Conservation (phyloP, 805 yeast genomes). For the Saccharomycopsis schoenii region DNA sequence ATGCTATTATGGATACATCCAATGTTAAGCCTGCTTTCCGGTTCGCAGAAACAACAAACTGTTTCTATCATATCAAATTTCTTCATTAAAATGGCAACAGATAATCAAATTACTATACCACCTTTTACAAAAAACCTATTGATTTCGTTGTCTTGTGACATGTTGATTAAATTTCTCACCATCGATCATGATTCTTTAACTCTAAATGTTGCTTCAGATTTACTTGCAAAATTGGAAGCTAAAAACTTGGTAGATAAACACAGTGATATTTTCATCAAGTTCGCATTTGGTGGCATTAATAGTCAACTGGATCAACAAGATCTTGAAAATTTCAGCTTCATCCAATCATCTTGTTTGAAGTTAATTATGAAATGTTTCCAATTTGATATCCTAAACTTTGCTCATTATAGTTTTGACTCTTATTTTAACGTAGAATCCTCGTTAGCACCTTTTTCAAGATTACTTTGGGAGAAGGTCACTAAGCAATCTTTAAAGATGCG, state of each 20-base stretch:
- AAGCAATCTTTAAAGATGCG: constrained; percentile 4
- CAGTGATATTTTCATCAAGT: constrained; percentile 24
- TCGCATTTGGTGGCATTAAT: constrained; percentile 1
- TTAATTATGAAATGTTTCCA: constrained; percentile 32
- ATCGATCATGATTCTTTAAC: constrained; percentile 19
- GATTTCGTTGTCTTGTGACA: constrained; percentile 11
- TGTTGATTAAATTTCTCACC: constrained; percentile 15
- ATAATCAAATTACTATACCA: constrained; percentile 2
- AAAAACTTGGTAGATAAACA: constrained; percentile 39
- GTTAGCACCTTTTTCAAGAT: constrained; percentile 23
- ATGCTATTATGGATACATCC: constrained; percentile 46
- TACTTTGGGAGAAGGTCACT: constrained; percentile 25
- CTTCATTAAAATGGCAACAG: constrained; percentile 28
- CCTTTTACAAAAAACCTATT: constrained; percentile 7
- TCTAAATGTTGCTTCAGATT: constrained; percentile 26
- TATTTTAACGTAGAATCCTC: constrained; percentile 27
- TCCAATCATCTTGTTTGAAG: constrained; percentile 7
- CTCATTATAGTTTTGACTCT: constrained; percentile 29
- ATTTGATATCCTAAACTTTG: constrained; percentile 37
- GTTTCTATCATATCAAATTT: constrained; percentile 42
- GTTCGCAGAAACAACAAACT: constrained; percentile 42
- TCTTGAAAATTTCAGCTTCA: constrained; percentile 3
- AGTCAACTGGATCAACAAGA: neutral
- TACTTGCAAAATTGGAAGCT: constrained; percentile 37
- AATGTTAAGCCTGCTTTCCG: constrained; percentile 34